A percentile compares a stretch with the other conserved stretches of the same genome.
Conservation (phyloP, 108 stramenopile genomes). For the Aurantiochytrium sp. region DNA sequence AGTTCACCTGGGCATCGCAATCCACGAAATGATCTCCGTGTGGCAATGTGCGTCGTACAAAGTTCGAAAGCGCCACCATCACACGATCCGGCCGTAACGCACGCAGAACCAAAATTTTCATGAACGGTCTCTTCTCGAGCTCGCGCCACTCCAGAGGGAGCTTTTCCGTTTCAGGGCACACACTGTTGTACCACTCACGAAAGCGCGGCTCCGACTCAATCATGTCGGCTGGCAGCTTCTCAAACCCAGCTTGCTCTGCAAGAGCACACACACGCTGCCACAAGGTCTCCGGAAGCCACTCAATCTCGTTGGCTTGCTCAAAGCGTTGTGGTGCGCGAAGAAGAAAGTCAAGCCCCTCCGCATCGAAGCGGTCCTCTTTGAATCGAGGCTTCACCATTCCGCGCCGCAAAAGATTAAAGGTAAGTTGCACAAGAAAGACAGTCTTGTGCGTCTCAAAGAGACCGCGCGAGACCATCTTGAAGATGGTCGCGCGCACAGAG, state of each 20-base stretch:
- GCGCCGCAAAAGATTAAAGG: constrained; percentile 25
- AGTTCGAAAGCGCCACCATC: constrained; percentile 28
- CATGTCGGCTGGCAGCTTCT: constrained; percentile 31
- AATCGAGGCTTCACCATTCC: neutral
- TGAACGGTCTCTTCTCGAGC: constrained; percentile 26
- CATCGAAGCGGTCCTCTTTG: constrained; percentile 13
- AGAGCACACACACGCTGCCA: constrained; percentile 14
- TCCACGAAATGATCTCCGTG: constrained; percentile 27
- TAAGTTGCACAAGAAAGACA: constrained; percentile 29
- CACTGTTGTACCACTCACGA: constrained; percentile 37
- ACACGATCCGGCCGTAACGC: constrained; percentile 51
- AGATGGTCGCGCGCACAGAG: constrained; percentile 31
- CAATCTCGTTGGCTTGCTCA: constrained; percentile 35
- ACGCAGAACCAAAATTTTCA: constrained; percentile 39
- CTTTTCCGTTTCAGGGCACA: constrained; percentile 36
- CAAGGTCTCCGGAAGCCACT: constrained; percentile 38
- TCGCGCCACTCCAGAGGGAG: constrained; percentile 41
- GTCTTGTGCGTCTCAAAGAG: constrained; percentile 44
- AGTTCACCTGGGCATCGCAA: constrained; percentile 31
- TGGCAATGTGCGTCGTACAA: constrained; percentile 23
- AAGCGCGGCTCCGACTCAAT: constrained; percentile 32
- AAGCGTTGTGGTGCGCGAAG: constrained; percentile 20
- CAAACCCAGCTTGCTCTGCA: constrained; percentile 18
- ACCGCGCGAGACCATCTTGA: constrained; percentile 36
- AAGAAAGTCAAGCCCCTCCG: constrained; percentile 35